Conservation (phyloP, 2,329 filamentous ascomycete genomes). For the Lachnellula cervina region DNA sequence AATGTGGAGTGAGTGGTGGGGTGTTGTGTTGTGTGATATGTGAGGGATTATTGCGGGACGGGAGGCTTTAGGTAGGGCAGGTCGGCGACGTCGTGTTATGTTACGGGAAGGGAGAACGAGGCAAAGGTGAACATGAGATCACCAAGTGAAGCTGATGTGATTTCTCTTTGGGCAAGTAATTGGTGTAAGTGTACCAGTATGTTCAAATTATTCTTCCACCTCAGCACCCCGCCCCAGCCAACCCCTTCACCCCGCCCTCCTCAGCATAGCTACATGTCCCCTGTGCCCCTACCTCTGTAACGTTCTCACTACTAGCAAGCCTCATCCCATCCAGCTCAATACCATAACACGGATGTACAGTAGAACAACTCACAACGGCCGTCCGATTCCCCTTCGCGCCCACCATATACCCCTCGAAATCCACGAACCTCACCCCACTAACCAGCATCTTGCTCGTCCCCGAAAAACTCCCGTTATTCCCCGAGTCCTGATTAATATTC, state of each 20-base stretch:
- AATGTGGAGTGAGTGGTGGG: no score
- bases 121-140: no score
- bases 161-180: background rate
- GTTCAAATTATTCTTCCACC: background rate
- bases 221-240: constrained; percentile 27
- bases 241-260: constrained; percentile 27
- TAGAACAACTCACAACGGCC: constrained; percentile 43
- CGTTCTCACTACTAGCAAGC: constrained; percentile 18
- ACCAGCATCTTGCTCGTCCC: constrained; percentile 48
- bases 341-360: constrained; percentile 45
- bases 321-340: constrained; percentile 42
- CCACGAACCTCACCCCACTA: constrained; percentile 44
- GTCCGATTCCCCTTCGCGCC: constrained; percentile 30
- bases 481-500: constrained; percentile 43
- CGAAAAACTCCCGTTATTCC: constrained; percentile 43
- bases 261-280: constrained; percentile 30
- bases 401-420: constrained; percentile 46
- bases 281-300: constrained; percentile 18
- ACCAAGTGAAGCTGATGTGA: background rate
- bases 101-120: no score
- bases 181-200: background rate
- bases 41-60: no score
- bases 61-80: no score
- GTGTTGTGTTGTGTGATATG: no score
- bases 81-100: no score